These are phyloP conservation scores for Besnoitia besnoiti DNA, from an alignment of 169 alveolate genomes.

Conservation along the genomic window DNA sequence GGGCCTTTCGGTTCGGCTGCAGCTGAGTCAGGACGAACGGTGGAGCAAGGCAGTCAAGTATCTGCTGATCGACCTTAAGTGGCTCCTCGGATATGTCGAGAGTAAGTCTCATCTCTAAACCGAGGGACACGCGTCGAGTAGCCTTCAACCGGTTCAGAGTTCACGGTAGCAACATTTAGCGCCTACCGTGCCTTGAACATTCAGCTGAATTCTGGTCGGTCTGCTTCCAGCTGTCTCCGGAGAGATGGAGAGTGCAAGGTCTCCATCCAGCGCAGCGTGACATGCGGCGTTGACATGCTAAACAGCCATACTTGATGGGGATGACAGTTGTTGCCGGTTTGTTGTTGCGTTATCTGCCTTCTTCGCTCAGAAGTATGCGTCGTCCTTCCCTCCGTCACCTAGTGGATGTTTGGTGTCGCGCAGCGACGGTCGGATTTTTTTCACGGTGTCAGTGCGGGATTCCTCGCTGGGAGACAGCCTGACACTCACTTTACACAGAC, in stretches of 20 bases:
- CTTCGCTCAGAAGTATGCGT: constrained; percentile 17
- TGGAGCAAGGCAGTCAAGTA: constrained; percentile 74
- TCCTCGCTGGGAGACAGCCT: too few species aligned
- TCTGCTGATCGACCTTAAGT: constrained; percentile 70
- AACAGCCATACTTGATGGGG: too few species aligned
- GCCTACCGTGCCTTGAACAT: not conserved
- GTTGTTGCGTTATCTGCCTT: too few species aligned
- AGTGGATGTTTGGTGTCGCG: not conserved
- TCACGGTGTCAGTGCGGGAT: too few species aligned
- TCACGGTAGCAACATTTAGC: not conserved
- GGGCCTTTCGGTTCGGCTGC: constrained; percentile 72
- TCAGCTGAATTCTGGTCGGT: not conserved
- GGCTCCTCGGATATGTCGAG: constrained; percentile 68
- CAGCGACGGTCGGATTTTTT: too few species aligned
- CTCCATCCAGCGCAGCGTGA: too few species aligned
- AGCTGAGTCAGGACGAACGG: constrained; percentile 71
- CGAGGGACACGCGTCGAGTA: not conserved
- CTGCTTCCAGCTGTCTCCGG: too few species aligned
- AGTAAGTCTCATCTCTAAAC: constrained; percentile 26
- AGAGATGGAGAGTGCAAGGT: too few species aligned
- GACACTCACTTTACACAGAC: too few species aligned
- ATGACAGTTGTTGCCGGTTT: too few species aligned
- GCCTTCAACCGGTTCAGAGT: not conserved
- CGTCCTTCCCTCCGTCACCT: constrained; percentile 8
- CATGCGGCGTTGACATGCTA: too few species aligned